phyloP scores from a whole-genome alignment of 495 filamentous ascomycete species.

The Penicillium taxi region DNA sequence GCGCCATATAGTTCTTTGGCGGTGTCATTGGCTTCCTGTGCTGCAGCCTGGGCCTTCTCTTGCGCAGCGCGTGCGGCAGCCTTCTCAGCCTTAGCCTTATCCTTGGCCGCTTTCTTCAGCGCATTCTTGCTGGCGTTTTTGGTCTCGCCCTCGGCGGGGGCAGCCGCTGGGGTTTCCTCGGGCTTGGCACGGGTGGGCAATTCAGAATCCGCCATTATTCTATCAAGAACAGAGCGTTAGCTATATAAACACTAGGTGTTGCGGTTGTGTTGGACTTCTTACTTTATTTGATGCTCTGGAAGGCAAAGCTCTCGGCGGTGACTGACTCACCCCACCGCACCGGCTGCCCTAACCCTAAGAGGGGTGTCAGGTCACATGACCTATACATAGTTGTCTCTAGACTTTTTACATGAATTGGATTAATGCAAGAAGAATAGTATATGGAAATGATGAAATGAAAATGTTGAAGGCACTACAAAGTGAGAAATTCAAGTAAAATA shows the following conservation, averaged over 20 bases:
- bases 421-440: background rate
- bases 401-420: background rate
- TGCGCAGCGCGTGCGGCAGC: slow-evolving; percentile 47
- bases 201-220: slow-evolving; percentile 40
- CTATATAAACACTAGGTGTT: too few relatives aligned
- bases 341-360: slow-evolving; percentile 40
- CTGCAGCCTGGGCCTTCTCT: slow-evolving; percentile 43
- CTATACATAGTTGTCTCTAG: background rate
- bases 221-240: too few relatives aligned
- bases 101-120: slow-evolving; percentile 59
- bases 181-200: slow-evolving; percentile 43
- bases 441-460: background rate
- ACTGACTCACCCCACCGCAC: slow-evolving; percentile 31
- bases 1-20: slow-evolving; percentile 63
- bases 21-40: slow-evolving; percentile 54
- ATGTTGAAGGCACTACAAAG: background rate
- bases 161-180: slow-evolving; percentile 30
- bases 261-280: background rate
- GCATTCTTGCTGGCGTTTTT: slow-evolving; percentile 54
- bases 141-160: slow-evolving; percentile 30
- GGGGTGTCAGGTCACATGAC: slow-evolving; percentile 28
- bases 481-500: too few relatives aligned
- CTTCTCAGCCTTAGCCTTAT: slow-evolving; percentile 59
- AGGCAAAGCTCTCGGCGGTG: slow-evolving; percentile 8
- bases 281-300: slow-evolving; percentile 19